Evolutionary conservation across 495 filamentous ascomycete genomes (phyloP).

Genomic region (Daldinia concentrica): DNA sequence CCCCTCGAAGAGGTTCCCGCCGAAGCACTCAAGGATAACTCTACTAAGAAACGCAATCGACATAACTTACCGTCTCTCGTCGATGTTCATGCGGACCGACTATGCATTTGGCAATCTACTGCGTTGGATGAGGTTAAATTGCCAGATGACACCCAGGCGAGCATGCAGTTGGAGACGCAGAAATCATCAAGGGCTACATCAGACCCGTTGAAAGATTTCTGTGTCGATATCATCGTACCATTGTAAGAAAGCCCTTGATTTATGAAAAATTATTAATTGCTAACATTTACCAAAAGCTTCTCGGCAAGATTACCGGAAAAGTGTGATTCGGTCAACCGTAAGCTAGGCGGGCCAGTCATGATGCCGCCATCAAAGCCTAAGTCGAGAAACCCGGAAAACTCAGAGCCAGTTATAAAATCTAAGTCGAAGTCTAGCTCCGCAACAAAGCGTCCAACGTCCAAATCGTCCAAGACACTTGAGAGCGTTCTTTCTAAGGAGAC

Average conservation of each 20-base stretch:
- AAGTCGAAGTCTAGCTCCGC: slow-evolving; percentile 65
- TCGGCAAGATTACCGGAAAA: slow-evolving; percentile 81
- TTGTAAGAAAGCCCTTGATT: slow-evolving; percentile 67
- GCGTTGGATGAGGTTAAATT: slow-evolving; percentile 63
- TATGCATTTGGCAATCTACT: slow-evolving; percentile 97
- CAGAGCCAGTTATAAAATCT: slow-evolving; percentile 43
- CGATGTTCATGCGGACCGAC: slow-evolving; percentile 85
- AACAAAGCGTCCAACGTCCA: slow-evolving; percentile 59
- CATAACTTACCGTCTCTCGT: slow-evolving; percentile 66
- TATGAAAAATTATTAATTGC: slow-evolving; percentile 3
- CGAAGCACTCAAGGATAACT: slow-evolving; percentile 31
- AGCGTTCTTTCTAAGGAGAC: slow-evolving; percentile 76
- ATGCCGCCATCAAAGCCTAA: slow-evolving; percentile 69
- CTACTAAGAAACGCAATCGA: slow-evolving; percentile 52
- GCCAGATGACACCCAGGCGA: slow-evolving; percentile 58
- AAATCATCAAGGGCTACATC: slow-evolving; percentile 46
- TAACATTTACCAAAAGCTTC: slow-evolving; percentile 64
- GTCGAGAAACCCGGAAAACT: slow-evolving; percentile 48
- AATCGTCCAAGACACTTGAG: slow-evolving; percentile 69
- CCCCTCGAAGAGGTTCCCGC: slow-evolving; percentile 27
- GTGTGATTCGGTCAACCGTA: slow-evolving; percentile 81
- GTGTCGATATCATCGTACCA: slow-evolving; percentile 89
- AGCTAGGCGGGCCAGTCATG: slow-evolving; percentile 80
- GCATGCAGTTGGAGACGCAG: slow-evolving; percentile 45
- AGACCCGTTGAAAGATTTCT: slow-evolving; percentile 71